Percentiles rank a stretch among this genome's conserved stretches.
Evolutionary conservation across 75 land plant species (phyloP).

Genomic region (Adiantum capillusveneris): DNA sequence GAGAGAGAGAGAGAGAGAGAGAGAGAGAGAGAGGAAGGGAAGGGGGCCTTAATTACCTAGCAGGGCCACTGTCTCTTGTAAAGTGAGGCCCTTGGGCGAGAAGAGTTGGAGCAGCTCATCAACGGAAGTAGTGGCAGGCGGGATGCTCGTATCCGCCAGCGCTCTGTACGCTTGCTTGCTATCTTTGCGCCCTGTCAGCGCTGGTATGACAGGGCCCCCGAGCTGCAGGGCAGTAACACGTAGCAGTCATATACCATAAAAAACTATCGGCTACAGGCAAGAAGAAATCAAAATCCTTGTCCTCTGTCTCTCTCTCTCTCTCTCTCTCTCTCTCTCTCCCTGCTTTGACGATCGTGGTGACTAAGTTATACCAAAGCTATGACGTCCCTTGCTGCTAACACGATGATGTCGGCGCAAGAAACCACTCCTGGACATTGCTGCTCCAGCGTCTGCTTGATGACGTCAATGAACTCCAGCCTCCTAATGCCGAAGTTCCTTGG

Average conservation of each 20-base stretch:
- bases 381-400: conserved; percentile 40
- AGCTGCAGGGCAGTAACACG: background rate
- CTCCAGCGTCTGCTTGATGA: conserved; percentile 12
- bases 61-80: conserved; percentile 20
- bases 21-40: too few species aligned
- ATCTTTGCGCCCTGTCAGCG: conserved; percentile 31
- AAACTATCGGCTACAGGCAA: background rate
- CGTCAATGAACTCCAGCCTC: conserved; percentile 16
- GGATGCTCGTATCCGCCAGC: conserved; percentile 13
- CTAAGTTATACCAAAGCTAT: conserved; percentile 11
- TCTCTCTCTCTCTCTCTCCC: background rate
- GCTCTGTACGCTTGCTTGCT: conserved; percentile 8
- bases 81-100: conserved; percentile 11
- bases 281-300: conserved; percentile 1
- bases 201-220: conserved; percentile 23
- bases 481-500: conserved; percentile 23
- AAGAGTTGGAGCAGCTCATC: conserved; percentile 5
- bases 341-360: too few species aligned
- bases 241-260: background rate
- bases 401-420: conserved; percentile 45
- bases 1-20: too few species aligned
- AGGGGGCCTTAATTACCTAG: conserved; percentile 14
- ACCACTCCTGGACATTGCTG: conserved; percentile 29
- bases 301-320: background rate
- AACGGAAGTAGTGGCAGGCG: conserved; percentile 16